Base-by-base conservation (phyloP, 2,329 filamentous ascomycete genomes). In the Colletotrichum incanum region DNA sequence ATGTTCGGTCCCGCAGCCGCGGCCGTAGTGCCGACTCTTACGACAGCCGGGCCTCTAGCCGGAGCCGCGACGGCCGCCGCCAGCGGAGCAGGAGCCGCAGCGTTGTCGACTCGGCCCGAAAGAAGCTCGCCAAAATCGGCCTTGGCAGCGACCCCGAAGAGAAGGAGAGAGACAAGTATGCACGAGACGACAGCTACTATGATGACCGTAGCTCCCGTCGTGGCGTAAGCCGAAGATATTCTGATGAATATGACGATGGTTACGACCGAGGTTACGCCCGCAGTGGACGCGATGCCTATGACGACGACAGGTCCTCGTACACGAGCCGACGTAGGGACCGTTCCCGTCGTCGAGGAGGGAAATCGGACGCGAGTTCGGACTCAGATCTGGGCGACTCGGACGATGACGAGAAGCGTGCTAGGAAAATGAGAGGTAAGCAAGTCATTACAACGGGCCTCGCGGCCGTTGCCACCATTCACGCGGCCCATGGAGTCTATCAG, bases 391-490 rank as follows among this genome's bases (percentile, higher is more conserved):
- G 88, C 61, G 87, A 90, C 80, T 90, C 89, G 73, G 86, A 88
- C 23, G 87, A 88, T 28, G 89, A 91, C 74, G 84, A 86, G 78
- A 89, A 84, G 79, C 83, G 82, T 73, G 84, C 84, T 47, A 86
- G 84, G 79, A 90, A 88, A 79, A 88, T 90, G 84, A 87, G 84
- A 88, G 88, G 88, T 89, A 90, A 90, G 86, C 88, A 90, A 84
- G 76, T 89, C 72, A 75, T 91, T 69, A 90, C 86, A 65, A 86
- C 87, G 9, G 88, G 87, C 58, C 81, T 90, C 68, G 89, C 89
- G 65, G 84, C 87, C 64, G 86, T 90, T 74, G 88, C 89, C 77
- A 90, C 88, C 75, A 89, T 91, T 76, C 88, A 90, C 79, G 89
- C 89, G 75, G 88, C 86, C 75, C 85, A 90, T 77, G 88, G 83